phyloP scores from a whole-genome alignment of 2,329 filamentous ascomycete genomes.

The Huntiella abstrusa region DNA sequence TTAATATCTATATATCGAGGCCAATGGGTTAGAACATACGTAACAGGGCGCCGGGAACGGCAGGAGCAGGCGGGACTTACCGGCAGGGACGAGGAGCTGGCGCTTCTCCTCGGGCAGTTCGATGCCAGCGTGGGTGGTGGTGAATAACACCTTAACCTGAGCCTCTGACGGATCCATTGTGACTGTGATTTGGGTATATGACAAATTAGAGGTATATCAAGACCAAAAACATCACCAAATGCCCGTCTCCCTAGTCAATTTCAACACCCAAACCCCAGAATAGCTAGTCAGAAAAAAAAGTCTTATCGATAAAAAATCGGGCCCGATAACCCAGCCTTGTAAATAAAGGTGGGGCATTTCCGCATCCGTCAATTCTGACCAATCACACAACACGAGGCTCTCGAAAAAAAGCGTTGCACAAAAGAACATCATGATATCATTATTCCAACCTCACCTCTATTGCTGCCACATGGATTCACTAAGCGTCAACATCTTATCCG shows the following conservation, averaged over 20 bases:
- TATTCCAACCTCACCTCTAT: constrained; percentile 13
- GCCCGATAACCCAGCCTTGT: constrained; percentile 10
- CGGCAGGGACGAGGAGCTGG: constrained; percentile 43
- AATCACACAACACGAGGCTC: background rate
- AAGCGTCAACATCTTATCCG: constrained; percentile 48
- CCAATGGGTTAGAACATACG: background rate
- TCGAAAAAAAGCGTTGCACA: too few relatives aligned
- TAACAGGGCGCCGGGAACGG: too few relatives aligned
- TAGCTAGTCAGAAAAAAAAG: constrained; percentile 6
- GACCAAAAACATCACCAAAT: background rate
- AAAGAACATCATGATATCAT: background rate
- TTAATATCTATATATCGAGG: constrained; percentile 34
- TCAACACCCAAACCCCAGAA: background rate
- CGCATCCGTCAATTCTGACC: background rate
- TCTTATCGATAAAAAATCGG: constrained; percentile 9
- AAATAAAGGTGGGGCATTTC: constrained; percentile 1
- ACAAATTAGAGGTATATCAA: background rate
- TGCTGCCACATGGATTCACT: constrained; percentile 56
- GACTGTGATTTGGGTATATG: constrained; percentile 1
- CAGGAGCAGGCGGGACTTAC: constrained; percentile 18
- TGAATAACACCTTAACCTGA: constrained; percentile 51
- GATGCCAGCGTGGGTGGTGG: constrained; percentile 41
- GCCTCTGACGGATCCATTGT: constrained; percentile 24
- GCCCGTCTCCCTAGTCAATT: background rate
- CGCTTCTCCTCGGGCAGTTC: constrained; percentile 43